Evolutionary conservation across 129 eudicot genomes (phyloP).

Genomic region (Flaveria trinervia): DNA sequence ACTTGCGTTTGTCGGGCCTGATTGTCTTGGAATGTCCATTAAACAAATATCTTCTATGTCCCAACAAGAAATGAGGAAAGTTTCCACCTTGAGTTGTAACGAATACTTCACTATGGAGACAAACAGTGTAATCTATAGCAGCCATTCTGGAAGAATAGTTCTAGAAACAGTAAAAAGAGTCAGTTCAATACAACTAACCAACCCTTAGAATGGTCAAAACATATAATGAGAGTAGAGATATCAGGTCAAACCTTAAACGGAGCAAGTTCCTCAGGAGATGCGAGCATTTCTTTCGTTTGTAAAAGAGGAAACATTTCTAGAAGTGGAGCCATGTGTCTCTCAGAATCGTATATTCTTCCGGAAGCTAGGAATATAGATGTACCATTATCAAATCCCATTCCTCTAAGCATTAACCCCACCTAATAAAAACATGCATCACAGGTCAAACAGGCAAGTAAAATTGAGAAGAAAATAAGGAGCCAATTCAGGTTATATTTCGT

Average conservation of each 20-base stretch:
- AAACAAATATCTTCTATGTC: constrained; percentile 86
- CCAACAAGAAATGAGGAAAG: constrained; percentile 91
- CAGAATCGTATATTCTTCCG: constrained; percentile 87
- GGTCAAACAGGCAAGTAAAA: not conserved
- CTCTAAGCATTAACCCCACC: constrained; percentile 98
- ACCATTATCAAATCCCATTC: constrained; percentile 89
- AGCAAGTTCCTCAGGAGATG: constrained; percentile 77
- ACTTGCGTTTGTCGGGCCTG: constrained; percentile 90
- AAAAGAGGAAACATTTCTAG: constrained; percentile 95
- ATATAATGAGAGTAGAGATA: not conserved
- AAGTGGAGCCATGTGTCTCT: constrained; percentile 86
- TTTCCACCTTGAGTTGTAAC: constrained; percentile 99
- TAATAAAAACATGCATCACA: constrained; percentile 23
- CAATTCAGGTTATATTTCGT: constrained; percentile 3
- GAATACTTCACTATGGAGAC: constrained; percentile 97
- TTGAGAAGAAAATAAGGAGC: not conserved
- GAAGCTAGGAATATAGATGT: constrained; percentile 90
- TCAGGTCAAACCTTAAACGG: constrained; percentile 61
- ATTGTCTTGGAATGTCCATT: constrained; percentile 97
- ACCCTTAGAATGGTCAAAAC: not conserved
- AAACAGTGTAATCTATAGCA: constrained; percentile 95
- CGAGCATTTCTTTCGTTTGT: constrained; percentile 86
- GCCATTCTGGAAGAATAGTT: constrained; percentile 98
- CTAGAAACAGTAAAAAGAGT: constrained; percentile 49
- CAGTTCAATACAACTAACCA: not conserved